Percentiles rank a stretch among this genome's conserved stretches.
Conservation (phyloP, 495 filamentous ascomycete species). For the Trichoderma asperelloides region DNA sequence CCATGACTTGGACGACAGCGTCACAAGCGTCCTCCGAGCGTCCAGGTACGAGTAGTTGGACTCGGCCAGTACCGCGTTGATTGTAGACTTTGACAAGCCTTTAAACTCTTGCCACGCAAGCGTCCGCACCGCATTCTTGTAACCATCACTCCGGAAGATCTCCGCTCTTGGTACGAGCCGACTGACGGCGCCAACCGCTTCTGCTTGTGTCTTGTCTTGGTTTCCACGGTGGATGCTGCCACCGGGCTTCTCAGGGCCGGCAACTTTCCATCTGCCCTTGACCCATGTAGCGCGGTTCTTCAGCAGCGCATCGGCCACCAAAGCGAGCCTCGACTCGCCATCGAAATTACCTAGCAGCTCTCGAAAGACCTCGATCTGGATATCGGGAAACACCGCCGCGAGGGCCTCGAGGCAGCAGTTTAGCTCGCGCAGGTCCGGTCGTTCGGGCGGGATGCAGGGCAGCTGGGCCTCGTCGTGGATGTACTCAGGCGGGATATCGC, state of each 20-base stretch:
- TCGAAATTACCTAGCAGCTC: conserved; percentile 77
- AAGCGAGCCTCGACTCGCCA: conserved; percentile 70
- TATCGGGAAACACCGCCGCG: conserved; percentile 72
- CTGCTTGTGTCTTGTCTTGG: conserved; percentile 1
- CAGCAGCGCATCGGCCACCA: conserved; percentile 77
- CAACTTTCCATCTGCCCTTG: conserved; percentile 59
- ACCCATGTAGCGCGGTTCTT: conserved; percentile 69
- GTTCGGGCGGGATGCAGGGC: conserved; percentile 30
- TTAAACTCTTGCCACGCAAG: conserved; percentile 70
- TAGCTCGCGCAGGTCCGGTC: conserved; percentile 55
- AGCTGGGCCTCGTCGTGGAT: conserved; percentile 41
- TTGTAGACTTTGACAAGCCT: conserved; percentile 64
- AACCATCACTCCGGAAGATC: conserved; percentile 61
- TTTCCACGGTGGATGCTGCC: conserved; percentile 8
- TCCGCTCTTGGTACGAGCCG: conserved; percentile 54
- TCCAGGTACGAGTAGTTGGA: conserved; percentile 77
- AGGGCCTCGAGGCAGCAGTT: conserved; percentile 67
- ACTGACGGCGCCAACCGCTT: neutral
- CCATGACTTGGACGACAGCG: conserved; percentile 77
- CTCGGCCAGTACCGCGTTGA: conserved; percentile 85
- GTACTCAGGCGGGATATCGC: conserved; percentile 22
- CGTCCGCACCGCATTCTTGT: conserved; percentile 60
- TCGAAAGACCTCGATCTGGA: conserved; percentile 84
- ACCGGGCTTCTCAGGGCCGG: conserved; percentile 14
- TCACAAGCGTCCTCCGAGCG: conserved; percentile 64